Evolutionary conservation across 2,329 filamentous ascomycete genomes (phyloP).

Genomic region (Cladophialophora exuberans): DNA sequence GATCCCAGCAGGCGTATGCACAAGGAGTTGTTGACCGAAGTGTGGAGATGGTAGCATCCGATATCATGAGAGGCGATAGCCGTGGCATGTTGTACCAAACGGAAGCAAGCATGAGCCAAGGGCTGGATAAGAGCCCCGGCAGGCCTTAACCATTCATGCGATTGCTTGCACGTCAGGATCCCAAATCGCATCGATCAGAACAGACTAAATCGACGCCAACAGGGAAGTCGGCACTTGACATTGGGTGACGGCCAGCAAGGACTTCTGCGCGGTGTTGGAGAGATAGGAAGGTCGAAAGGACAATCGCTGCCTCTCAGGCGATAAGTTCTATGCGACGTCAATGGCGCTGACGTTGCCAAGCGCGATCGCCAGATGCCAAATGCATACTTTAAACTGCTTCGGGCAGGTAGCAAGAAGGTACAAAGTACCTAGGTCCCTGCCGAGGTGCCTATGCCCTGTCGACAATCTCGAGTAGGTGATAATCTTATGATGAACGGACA

Average conservation of each 20-base stretch:
- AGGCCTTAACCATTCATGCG: background rate
- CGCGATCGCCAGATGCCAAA: background rate
- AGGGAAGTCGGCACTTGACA: background rate
- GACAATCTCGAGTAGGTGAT: no score
- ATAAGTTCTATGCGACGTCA: conserved; percentile 15
- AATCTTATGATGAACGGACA: no score
- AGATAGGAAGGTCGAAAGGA: conserved; percentile 7
- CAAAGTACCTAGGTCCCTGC: background rate
- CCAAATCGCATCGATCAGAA: conserved; percentile 11
- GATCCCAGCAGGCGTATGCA: no score
- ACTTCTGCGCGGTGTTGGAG: background rate
- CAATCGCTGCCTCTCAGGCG: background rate
- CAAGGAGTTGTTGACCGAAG: background rate
- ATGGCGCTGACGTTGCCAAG: conserved; percentile 9
- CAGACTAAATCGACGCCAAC: background rate
- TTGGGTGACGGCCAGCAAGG: background rate
- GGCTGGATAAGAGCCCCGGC: conserved; percentile 17
- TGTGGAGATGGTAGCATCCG: background rate
- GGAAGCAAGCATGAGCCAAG: conserved; percentile 6
- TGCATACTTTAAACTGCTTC: conserved; percentile 13
- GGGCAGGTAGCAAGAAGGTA: conserved; percentile 10
- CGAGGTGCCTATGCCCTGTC: no score
- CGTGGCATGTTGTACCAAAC: conserved; percentile 20
- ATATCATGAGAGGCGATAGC: conserved; percentile 9
- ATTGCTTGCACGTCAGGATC: background rate